Base-by-base conservation (phyloP, 352 stramenopile genomes). In the Phytopythium mirpurense region DNA sequence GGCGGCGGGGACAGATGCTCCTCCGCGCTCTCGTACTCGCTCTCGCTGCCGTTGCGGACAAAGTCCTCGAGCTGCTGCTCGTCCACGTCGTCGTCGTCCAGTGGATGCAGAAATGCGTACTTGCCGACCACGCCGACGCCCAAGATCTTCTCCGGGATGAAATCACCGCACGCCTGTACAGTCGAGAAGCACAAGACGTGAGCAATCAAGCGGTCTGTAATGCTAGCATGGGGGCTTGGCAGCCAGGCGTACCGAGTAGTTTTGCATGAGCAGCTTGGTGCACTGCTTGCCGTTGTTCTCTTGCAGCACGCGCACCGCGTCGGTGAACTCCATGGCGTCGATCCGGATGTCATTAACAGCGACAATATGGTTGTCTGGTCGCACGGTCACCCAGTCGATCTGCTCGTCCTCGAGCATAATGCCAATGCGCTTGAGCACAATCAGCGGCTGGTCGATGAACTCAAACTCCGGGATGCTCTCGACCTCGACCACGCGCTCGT, bases 231-330 rank as follows among this genome's bases (percentile, higher is more conserved):
- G 2, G 12, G 52, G 40, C 7, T 9, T 21, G 23, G 23, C 14
- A n/a, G 32, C 37, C 3, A 11, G 6, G 49, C 67, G 14, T 57
- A 83, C 72, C 55, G 81, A 90, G 47, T 90, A 94, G 43, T 94
- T 94, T 51, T 94, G 83, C 80, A 94, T 92, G 18, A 94, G 67
- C 27, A 94, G 48, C 52, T 91, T 94, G 15, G 81, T 94, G 65
- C 83, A 94, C 60, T 86, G 78, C 36, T 86, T 78, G 32, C 83
- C 83, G 43, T 94, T 94, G 62, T 94, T 92, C 40, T 91, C 81
- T 38, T 94, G 83, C 12, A 94, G 65, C 19, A 92, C 76, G 37
- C 70, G 79, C 21, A 94, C 80, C 4, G 83, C 81, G 21, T 88
- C 76, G 5, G 63, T 57, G 53, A 94, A 94, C 38, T 89, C 78